phyloP scores from a whole-genome alignment of 768 basidiomycete genomes.

The Calocybe gangraenosa region DNA sequence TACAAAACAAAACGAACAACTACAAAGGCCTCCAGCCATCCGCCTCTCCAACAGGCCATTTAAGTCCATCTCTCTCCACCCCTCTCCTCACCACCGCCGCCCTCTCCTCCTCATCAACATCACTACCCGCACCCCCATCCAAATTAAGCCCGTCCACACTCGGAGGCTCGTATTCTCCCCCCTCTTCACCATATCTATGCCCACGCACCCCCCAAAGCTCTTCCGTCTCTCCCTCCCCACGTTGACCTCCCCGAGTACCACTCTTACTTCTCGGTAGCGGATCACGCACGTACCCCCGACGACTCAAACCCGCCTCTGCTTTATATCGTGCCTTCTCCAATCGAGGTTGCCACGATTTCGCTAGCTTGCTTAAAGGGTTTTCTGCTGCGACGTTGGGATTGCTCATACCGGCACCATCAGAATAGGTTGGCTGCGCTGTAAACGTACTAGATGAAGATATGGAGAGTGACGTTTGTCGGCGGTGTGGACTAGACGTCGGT shows the following conservation, averaged over 20 bases:
- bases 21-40: constrained; percentile 27
- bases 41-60: constrained; percentile 54
- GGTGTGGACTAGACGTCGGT: constrained; percentile 5
- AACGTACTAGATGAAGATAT: neutral
- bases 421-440: no score
- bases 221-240: constrained; percentile 16
- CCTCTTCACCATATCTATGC: constrained; percentile 18
- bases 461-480: constrained; percentile 8
- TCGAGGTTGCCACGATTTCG: constrained; percentile 41
- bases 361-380: constrained; percentile 11
- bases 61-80: constrained; percentile 47
- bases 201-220: constrained; percentile 13
- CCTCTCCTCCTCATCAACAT: constrained; percentile 10
- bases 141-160: constrained; percentile 48
- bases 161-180: constrained; percentile 57
- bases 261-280: constrained; percentile 20
- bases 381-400: constrained; percentile 1
- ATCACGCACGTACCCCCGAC: constrained; percentile 50
- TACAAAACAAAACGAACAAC: no score
- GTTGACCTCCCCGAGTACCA: constrained; percentile 4
- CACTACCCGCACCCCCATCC: constrained; percentile 21
- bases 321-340: constrained; percentile 66
- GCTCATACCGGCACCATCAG: neutral
- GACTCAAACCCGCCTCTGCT: constrained; percentile 64
- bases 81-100: constrained; percentile 17